Conservation (phyloP, 805 yeast genomes). For the Candida boleticola region DNA sequence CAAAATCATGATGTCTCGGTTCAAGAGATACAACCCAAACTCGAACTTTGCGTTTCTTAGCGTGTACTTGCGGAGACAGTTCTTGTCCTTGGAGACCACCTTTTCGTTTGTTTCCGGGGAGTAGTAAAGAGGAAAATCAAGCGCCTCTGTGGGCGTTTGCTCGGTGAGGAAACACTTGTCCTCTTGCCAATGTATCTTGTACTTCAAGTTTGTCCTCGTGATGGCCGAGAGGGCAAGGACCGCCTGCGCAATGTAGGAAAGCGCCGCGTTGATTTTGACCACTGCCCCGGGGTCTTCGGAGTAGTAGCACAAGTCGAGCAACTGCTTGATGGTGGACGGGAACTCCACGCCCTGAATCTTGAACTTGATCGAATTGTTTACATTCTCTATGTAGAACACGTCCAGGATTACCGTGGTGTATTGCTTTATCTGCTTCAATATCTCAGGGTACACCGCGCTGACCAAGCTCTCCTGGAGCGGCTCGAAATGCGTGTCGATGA, state of each 20-base stretch:
- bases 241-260: conserved; percentile 28
- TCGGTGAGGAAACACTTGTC: conserved; percentile 3
- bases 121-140: conserved; percentile 27
- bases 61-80: conserved; percentile 3
- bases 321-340: conserved; percentile 29
- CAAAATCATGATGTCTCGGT: conserved; percentile 27
- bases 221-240: conserved; percentile 23
- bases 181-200: conserved; percentile 20
- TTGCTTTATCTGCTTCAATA: conserved; percentile 14
- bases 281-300: conserved; percentile 7
- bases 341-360: conserved; percentile 34
- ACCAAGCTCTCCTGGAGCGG: conserved; percentile 25
- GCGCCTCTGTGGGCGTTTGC: not conserved
- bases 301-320: conserved; percentile 30
- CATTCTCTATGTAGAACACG: conserved; percentile 26
- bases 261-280: conserved; percentile 26
- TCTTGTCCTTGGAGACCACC: not conserved
- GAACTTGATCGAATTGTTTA: conserved; percentile 20
- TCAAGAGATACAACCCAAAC: conserved; percentile 29
- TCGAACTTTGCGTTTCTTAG: conserved; percentile 28
- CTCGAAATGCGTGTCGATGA: conserved; percentile 23
- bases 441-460: conserved; percentile 19
- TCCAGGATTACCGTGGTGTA: conserved; percentile 18
- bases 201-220: conserved; percentile 24
- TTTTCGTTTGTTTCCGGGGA: conserved; percentile 10